These are phyloP conservation scores for Wickerhamomyces sydowiorum DNA, from an alignment of 805 yeast species.

Conservation along the genomic window DNA sequence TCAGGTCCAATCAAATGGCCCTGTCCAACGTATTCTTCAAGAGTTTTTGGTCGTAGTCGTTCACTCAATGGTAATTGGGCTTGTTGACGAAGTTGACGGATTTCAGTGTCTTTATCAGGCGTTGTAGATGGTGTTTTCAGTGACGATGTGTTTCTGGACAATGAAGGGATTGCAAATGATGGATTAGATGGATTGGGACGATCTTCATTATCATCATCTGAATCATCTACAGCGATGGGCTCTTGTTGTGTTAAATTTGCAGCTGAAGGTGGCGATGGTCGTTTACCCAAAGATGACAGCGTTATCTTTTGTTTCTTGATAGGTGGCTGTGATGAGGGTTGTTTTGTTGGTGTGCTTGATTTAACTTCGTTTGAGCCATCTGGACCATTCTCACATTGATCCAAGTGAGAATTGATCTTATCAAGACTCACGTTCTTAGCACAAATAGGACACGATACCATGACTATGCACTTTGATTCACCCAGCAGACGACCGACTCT, in stretches of 20 bases:
- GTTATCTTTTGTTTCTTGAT: background rate
- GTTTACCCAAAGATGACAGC: background rate
- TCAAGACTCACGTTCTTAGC: conserved; percentile 10
- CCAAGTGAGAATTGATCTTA: conserved; percentile 19
- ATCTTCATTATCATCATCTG: background rate
- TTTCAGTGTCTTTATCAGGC: conserved; percentile 11
- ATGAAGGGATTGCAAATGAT: background rate
- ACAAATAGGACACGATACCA: conserved; percentile 24
- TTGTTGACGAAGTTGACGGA: conserved; percentile 11
- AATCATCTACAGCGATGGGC: background rate
- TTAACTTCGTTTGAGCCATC: too few relatives aligned
- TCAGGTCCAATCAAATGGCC: conserved; percentile 59
- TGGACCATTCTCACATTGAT: conserved; percentile 13
- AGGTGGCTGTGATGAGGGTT: background rate
- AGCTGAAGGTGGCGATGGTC: background rate
- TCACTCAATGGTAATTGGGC: conserved; percentile 56
- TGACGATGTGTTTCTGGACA: background rate
- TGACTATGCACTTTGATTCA: too few relatives aligned
- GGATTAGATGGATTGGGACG: background rate
- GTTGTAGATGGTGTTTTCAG: background rate
- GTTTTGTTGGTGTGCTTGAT: too few relatives aligned
- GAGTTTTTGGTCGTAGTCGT: conserved; percentile 65
- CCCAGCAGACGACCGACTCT: background rate
- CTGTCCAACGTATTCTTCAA: conserved; percentile 82
- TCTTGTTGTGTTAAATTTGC: background rate